These are phyloP conservation scores for Plasmodium gonderi DNA, from an alignment of 169 alveolate genomes.

Conservation along the genomic window DNA sequence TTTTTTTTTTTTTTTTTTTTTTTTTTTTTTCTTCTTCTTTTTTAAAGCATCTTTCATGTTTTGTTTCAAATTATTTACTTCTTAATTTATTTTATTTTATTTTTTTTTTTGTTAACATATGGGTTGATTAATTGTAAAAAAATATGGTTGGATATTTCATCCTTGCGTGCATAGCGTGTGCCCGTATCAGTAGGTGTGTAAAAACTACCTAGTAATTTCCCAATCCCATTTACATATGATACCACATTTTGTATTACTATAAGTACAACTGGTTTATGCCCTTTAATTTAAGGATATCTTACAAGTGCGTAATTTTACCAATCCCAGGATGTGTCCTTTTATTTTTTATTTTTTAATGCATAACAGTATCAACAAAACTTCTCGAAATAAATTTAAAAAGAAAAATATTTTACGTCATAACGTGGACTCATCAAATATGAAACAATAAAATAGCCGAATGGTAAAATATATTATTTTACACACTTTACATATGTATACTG, in stretches of 20 bases:
- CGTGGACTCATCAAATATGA: background rate
- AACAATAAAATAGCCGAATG: background rate
- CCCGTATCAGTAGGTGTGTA: too few species aligned
- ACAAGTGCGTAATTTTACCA: background rate
- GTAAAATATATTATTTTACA: background rate
- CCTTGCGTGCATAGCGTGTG: too few species aligned
- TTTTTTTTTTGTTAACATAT: too few species aligned
- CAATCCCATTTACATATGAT: too few species aligned
- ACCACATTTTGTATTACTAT: background rate
- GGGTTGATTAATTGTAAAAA: too few species aligned
- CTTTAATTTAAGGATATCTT: background rate
- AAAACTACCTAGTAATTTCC: too few species aligned
- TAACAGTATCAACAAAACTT: background rate
- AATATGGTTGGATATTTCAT: too few species aligned
- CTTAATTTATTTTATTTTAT: too few species aligned
- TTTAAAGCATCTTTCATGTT: too few species aligned
- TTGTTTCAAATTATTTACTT: too few species aligned
- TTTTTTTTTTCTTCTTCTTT: constrained; percentile 8
- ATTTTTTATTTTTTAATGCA: background rate
- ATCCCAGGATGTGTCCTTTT: background rate
- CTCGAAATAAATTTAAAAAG: background rate
- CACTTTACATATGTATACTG: background rate
- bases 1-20: background rate
- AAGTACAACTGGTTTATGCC: background rate
- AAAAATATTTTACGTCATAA: background rate